These are phyloP conservation scores for Colletotrichum sp. DNA, from an alignment of 2,329 filamentous ascomycete genomes.

Conservation along the genomic window DNA sequence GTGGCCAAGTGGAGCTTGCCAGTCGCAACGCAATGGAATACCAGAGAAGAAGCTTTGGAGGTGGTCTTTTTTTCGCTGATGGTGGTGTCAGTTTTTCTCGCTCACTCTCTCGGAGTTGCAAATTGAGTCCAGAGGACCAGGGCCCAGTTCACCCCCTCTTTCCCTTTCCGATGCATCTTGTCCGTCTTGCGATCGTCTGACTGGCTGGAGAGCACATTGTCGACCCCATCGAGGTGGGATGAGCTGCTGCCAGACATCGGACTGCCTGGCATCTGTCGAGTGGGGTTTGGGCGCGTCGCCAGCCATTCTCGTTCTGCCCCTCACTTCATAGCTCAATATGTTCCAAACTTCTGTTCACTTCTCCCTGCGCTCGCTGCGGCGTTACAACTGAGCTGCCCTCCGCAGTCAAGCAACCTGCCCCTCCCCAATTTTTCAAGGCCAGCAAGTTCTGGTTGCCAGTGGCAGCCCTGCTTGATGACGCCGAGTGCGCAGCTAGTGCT, in stretches of 20 bases:
- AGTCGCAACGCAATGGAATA: not conserved
- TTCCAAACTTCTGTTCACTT: not conserved
- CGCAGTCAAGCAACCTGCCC: not conserved
- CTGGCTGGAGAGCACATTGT: not conserved
- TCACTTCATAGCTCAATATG: not conserved
- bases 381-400: not conserved
- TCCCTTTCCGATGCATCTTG: not conserved
- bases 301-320: not conserved
- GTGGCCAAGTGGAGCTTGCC: conserved; percentile 7
- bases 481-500: not conserved
- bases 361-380: conserved; percentile 4
- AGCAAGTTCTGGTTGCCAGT: not conserved
- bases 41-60: not conserved
- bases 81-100: not conserved
- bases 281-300: not conserved
- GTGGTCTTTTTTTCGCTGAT: not conserved
- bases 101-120: not conserved
- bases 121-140: not conserved
- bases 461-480: conserved; percentile 16
- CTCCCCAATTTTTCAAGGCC: not conserved
- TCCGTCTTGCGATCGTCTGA: not conserved
- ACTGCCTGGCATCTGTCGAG: not conserved
- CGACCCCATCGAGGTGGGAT: not conserved
- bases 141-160: not conserved
- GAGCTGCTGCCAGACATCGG: not conserved